These are phyloP conservation scores for Fusarium tupiense DNA, from an alignment of 2,329 filamentous ascomycete genomes.

Conservation along the genomic window DNA sequence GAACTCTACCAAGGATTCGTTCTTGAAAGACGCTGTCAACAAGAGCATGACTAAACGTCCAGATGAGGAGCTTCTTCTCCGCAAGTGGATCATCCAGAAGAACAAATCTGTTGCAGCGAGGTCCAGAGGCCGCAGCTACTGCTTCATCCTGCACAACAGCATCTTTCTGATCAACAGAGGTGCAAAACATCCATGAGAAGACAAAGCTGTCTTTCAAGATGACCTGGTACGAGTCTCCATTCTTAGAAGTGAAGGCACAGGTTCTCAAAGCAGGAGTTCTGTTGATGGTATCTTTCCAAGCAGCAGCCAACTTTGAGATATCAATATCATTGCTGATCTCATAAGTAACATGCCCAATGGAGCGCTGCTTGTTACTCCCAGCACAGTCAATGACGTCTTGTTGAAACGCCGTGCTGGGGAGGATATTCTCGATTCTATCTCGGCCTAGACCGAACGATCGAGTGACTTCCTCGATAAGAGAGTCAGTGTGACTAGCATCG, in stretches of 20 bases:
- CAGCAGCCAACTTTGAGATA: not conserved
- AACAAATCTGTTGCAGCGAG: constrained; percentile 11
- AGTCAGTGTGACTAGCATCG: not conserved
- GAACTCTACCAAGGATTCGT: not conserved
- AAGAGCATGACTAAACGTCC: constrained; percentile 1
- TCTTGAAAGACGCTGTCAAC: not conserved
- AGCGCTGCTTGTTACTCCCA: not conserved
- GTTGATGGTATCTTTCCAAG: constrained; percentile 5
- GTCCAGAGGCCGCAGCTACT: not conserved
- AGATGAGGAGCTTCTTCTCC: not conserved
- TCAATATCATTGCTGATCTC: not conserved
- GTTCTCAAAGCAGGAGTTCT: not conserved
- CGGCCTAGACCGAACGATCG: not conserved
- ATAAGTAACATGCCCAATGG: not conserved
- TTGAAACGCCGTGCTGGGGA: not conserved
- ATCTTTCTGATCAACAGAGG: not conserved
- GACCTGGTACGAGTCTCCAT: not conserved
- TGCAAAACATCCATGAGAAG: constrained; percentile 7
- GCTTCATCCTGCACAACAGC: constrained; percentile 5
- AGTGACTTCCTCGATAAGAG: not conserved
- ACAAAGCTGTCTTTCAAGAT: constrained; percentile 1
- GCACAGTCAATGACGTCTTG: constrained; percentile 1
- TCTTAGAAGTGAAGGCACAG: not conserved
- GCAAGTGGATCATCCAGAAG: not conserved
- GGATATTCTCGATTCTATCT: constrained; percentile 3